These are phyloP conservation scores for Claviceps purpurea DNA, from an alignment of 2,329 filamentous ascomycete genomes.

Conservation along the genomic window DNA sequence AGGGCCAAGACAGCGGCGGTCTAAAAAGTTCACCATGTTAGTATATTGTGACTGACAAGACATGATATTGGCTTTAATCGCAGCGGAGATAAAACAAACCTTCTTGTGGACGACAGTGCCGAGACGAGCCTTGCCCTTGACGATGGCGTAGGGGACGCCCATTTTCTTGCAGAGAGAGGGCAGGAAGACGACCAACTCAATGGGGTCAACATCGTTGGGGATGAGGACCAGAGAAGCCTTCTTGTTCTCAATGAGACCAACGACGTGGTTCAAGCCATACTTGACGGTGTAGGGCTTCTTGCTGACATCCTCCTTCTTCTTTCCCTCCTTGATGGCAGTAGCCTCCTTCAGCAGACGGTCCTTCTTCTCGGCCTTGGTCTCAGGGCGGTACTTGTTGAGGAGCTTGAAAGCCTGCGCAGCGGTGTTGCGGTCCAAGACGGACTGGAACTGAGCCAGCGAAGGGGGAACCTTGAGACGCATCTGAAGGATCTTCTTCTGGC, in stretches of 20 bases:
- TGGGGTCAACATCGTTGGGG: constrained; percentile 98
- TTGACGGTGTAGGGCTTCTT: constrained; percentile 99
- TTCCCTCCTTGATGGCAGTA: constrained; percentile 92
- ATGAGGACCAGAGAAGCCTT: constrained; percentile 97
- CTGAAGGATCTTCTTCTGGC: constrained; percentile 89
- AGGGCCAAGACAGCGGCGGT: constrained; percentile 91
- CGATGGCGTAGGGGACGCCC: constrained; percentile 97
- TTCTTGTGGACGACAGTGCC: constrained; percentile 99
- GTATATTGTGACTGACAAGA: not conserved
- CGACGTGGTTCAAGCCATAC: constrained; percentile 99
- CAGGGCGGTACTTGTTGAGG: constrained; percentile 99
- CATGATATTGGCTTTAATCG: too few relatives aligned
- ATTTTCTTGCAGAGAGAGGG: constrained; percentile 99
- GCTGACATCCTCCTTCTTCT: constrained; percentile 99
- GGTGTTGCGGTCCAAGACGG: constrained; percentile 91
- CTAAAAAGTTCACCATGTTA: constrained; percentile 27
- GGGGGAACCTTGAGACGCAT: constrained; percentile 97
- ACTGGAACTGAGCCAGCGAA: constrained; percentile 93
- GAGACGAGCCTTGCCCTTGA: constrained; percentile 99
- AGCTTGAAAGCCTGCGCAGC: constrained; percentile 97
- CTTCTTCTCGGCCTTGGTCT: constrained; percentile 99
- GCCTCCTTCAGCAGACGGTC: constrained; percentile 98
- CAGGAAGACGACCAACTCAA: constrained; percentile 98
- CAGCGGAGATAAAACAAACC: constrained; percentile 32
- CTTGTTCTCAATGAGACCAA: constrained; percentile 97